Conservation (phyloP, 2,329 filamentous ascomycete genomes). For the Lachnellula subtilissima region DNA sequence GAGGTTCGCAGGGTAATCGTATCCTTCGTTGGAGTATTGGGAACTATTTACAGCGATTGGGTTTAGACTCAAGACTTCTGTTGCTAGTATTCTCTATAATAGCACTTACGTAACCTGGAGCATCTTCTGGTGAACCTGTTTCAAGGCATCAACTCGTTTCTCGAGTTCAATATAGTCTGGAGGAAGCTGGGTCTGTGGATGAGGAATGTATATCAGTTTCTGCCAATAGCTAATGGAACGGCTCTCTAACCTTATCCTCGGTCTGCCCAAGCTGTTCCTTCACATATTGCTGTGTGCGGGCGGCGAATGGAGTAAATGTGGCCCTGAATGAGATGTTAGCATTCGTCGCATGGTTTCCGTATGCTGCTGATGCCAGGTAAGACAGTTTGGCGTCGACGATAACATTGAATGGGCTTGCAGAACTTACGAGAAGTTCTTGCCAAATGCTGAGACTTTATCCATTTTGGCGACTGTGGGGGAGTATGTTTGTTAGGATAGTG, state of each 20-base stretch:
- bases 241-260: constrained; percentile 72
- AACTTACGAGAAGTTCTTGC: constrained; percentile 64
- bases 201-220: constrained; percentile 7
- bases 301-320: constrained; percentile 85
- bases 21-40: constrained; percentile 84
- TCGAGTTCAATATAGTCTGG: constrained; percentile 97
- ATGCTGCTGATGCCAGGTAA: constrained; percentile 11
- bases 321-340: constrained; percentile 58
- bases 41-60: constrained; percentile 49
- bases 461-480: constrained; percentile 37
- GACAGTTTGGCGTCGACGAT: constrained; percentile 4
- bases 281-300: constrained; percentile 92
- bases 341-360: constrained; percentile 30
- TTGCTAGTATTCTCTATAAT: background rate
- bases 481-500: constrained; percentile 10
- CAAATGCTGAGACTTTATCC: constrained; percentile 66
- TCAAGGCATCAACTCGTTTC: constrained; percentile 96
- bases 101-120: constrained; percentile 82
- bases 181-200: constrained; percentile 80
- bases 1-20: constrained; percentile 96
- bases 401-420: constrained; percentile 4
- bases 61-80: background rate
- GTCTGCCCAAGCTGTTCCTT: constrained; percentile 95
- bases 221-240: background rate
- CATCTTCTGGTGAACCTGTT: constrained; percentile 95